phyloP scores from a whole-genome alignment of 2,329 filamentous ascomycete species.

The Stagonosporopsis tanaceti region DNA sequence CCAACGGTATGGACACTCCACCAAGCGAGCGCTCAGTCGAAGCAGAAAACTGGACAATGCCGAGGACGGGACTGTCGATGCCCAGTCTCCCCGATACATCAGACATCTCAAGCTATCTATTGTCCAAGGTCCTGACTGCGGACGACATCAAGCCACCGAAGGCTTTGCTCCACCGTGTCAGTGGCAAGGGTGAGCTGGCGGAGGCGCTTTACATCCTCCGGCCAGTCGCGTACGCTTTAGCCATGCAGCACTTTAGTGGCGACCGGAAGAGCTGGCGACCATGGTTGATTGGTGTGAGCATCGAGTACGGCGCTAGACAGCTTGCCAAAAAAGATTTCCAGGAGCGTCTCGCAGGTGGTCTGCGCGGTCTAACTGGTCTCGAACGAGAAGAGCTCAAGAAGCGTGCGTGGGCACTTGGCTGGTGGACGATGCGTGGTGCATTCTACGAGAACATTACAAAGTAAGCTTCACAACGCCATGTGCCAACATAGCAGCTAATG shows the following conservation, averaged over 20 bases:
- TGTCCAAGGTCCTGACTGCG: slow-evolving; percentile 88
- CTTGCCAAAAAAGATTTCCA: slow-evolving; percentile 73
- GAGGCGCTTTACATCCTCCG: slow-evolving; percentile 92
- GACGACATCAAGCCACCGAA: slow-evolving; percentile 96
- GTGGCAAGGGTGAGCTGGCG: slow-evolving; percentile 79
- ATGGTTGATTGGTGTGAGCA: slow-evolving; percentile 84
- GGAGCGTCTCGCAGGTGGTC: slow-evolving; percentile 70
- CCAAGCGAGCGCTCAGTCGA: slow-evolving; percentile 52
- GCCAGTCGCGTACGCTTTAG: slow-evolving; percentile 84
- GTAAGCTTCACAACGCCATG: slow-evolving; percentile 49
- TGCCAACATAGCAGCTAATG: slow-evolving; percentile 26
- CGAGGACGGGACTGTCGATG: slow-evolving; percentile 86
- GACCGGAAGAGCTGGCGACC: slow-evolving; percentile 87
- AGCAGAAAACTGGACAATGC: slow-evolving; percentile 79
- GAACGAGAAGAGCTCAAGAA: slow-evolving; percentile 90
- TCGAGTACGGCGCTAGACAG: slow-evolving; percentile 91
- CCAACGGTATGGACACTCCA: slow-evolving; percentile 58
- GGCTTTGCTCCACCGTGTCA: slow-evolving; percentile 78
- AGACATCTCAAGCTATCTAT: slow-evolving; percentile 86
- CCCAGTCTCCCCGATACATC: slow-evolving; percentile 81
- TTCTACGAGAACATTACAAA: slow-evolving; percentile 92
- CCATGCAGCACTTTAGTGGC: slow-evolving; percentile 75
- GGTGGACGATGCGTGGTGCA: slow-evolving; percentile 97
- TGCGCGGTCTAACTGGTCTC: slow-evolving; percentile 80
- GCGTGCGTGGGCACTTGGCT: slow-evolving; percentile 87